Evolutionary conservation across 169 alveolate genomes (phyloP).

Genomic region (Plasmodium gaboni): DNA sequence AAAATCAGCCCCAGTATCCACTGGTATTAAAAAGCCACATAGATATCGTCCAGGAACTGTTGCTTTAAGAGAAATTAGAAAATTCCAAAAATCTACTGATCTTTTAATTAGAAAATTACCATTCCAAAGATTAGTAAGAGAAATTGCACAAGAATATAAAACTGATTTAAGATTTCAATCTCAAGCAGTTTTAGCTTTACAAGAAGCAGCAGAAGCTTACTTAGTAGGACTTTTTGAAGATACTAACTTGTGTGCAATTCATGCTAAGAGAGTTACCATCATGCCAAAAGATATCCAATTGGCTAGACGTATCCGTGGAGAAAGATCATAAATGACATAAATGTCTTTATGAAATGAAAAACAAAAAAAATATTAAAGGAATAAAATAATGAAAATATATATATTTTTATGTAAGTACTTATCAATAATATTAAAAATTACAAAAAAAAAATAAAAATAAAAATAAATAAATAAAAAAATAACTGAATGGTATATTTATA

Average conservation of each 20-base stretch:
- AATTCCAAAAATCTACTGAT: constrained; percentile 96
- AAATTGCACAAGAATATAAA: constrained; percentile 95
- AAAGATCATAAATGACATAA: constrained; percentile 87
- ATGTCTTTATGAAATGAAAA: background rate
- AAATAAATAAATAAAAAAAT: background rate
- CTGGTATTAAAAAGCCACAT: constrained; percentile 98
- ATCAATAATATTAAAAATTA: background rate
- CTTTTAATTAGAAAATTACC: constrained; percentile 96
- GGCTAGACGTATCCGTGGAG: constrained; percentile 99
- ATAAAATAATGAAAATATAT: background rate
- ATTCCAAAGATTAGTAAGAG: constrained; percentile 97
- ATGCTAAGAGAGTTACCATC: constrained; percentile 99
- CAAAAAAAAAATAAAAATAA: background rate
- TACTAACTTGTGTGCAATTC: constrained; percentile 99
- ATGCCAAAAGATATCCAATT: constrained; percentile 99
- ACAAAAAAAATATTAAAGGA: constrained; percentile 4
- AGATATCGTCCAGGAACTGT: constrained; percentile 99
- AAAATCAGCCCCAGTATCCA: constrained; percentile 97
- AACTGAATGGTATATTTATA: too few relatives aligned
- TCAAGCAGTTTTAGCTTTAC: constrained; percentile 96
- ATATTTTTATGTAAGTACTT: too few relatives aligned
- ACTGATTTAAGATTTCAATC: constrained; percentile 95
- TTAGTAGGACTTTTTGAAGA: constrained; percentile 99
- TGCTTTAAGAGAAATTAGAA: constrained; percentile 98
- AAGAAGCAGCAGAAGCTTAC: constrained; percentile 99